Base-by-base conservation (phyloP, 2,329 filamentous ascomycete species). In the Thelonectria rubi region DNA sequence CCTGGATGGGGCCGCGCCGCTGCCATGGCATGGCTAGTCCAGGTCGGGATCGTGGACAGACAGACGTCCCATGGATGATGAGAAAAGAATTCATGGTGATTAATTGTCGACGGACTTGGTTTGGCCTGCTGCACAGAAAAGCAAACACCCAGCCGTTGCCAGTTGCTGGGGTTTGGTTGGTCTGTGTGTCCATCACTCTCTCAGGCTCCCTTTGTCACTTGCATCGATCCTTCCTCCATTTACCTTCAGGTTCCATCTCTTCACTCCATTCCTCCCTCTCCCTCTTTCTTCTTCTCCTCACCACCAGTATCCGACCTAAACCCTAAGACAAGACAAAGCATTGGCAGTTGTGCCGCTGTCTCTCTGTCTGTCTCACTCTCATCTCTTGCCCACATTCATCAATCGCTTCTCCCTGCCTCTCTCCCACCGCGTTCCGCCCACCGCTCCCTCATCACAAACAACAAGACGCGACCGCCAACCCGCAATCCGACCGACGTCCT, bases 151-250 rank as follows among this genome's bases (percentile, higher is more conserved):
- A 24, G 6, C 42, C 9, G 42, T 7, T 37, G 34, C 11, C 2
- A 37, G 34, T 5, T 37, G 34, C 34, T 37, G 34, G 15, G 34
- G 11, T 37, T 34, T 14, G 6, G 40, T 47, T 56, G 48, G 32
- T 51, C 58, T 45, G 20, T 49, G 20, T 47, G 46, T 43, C 30
- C 20, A 17, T 40, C 10, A 30, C 5, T 8, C 32, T 48, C 34
- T 21, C 18, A 40, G 21, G 53, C 54, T 20, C 40, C 18, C 45
- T 39, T 47, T 24, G 46, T 55, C 47, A 55, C 42, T 46, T 58
- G 55, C 50, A 39, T 46, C 34, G 32, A n/a, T 55, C 51, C 50
- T 56, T 39, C 32, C 26, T 60, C 55, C 45, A 42, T 47, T 59
- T 32, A 32, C 43, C 37, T 43, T 49, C 48, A 32, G 39, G 7